These are phyloP conservation scores for Phytophthora citricola DNA, from an alignment of 352 stramenopile genomes.

Conservation along the genomic window DNA sequence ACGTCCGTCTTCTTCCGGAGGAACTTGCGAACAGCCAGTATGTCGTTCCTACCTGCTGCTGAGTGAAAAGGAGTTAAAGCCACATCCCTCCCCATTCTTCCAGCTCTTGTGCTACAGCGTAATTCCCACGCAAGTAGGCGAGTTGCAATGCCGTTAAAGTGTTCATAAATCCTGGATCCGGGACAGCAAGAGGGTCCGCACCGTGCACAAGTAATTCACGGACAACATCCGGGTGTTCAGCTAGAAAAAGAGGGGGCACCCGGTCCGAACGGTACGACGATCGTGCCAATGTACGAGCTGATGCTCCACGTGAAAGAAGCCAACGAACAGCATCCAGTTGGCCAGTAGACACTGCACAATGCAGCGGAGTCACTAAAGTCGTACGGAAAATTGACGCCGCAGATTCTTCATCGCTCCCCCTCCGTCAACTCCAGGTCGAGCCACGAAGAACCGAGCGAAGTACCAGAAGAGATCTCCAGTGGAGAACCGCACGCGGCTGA, in stretches of 20 bases:
- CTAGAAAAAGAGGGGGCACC: slow-evolving; percentile 78
- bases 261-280: slow-evolving; percentile 80
- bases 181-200: slow-evolving; percentile 69
- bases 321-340: slow-evolving; percentile 74
- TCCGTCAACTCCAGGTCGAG: slow-evolving; percentile 43
- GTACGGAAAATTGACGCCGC: slow-evolving; percentile 83
- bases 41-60: slow-evolving; percentile 68
- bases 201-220: slow-evolving; percentile 67
- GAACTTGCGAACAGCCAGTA: slow-evolving; percentile 62
- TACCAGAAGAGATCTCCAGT: slow-evolving; percentile 88
- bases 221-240: slow-evolving; percentile 71
- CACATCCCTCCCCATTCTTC: slow-evolving; percentile 86
- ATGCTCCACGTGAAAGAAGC: slow-evolving; percentile 69
- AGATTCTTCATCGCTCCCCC: slow-evolving; percentile 58
- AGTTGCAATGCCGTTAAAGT: slow-evolving; percentile 81
- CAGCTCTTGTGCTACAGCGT: slow-evolving; percentile 74
- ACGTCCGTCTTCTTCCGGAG: slow-evolving; percentile 63
- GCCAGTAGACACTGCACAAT: slow-evolving; percentile 78
- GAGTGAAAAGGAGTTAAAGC: slow-evolving; percentile 82
- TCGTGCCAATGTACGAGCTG: slow-evolving; percentile 51
- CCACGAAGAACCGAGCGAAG: slow-evolving; percentile 77
- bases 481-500: slow-evolving; percentile 77
- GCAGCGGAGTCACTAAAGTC: slow-evolving; percentile 81
- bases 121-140: slow-evolving; percentile 81
- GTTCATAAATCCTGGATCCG: slow-evolving; percentile 84